These are phyloP conservation scores for Quercus lobata DNA, from an alignment of 331 rosid species.

Conservation along the genomic window DNA sequence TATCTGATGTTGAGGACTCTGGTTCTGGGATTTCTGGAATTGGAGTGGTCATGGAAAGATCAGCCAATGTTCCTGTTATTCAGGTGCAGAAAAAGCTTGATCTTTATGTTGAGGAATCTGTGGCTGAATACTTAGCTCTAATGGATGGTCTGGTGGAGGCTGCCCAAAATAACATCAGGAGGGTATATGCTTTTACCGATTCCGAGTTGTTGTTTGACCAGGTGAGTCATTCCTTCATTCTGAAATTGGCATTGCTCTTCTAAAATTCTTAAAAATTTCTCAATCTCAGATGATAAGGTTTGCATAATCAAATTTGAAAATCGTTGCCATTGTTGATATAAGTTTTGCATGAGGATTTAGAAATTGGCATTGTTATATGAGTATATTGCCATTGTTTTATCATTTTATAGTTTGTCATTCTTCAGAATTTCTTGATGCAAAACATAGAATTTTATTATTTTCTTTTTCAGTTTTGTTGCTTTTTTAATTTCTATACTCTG, in stretches of 20 bases:
- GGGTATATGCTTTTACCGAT: constrained; percentile 76
- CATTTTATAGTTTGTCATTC: not conserved
- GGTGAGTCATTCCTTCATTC: constrained; percentile 35
- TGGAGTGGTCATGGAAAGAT: constrained; percentile 83
- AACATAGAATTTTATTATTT: not conserved
- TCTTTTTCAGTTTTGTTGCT: not conserved
- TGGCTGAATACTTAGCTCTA: constrained; percentile 83
- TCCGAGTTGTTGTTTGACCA: constrained; percentile 64
- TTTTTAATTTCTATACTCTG: not conserved
- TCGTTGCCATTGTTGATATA: not conserved
- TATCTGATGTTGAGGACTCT: constrained; percentile 56
- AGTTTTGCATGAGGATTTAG: not conserved
- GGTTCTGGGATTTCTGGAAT: constrained; percentile 79
- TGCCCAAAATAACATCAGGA: constrained; percentile 40
- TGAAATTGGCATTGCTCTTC: not conserved
- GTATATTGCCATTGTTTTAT: not conserved
- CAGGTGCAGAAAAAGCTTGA: constrained; percentile 90
- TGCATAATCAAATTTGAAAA: not conserved
- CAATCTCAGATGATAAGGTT: not conserved
- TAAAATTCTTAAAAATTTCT: not conserved
- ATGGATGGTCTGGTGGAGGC: constrained; percentile 86
- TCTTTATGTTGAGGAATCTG: constrained; percentile 66
- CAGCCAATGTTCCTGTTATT: constrained; percentile 40
- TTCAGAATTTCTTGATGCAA: not conserved
- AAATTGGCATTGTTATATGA: not conserved